Evolutionary conservation across 176 grass and related monocot genomes (phyloP).

Genomic region (Eleusine coracana): DNA sequence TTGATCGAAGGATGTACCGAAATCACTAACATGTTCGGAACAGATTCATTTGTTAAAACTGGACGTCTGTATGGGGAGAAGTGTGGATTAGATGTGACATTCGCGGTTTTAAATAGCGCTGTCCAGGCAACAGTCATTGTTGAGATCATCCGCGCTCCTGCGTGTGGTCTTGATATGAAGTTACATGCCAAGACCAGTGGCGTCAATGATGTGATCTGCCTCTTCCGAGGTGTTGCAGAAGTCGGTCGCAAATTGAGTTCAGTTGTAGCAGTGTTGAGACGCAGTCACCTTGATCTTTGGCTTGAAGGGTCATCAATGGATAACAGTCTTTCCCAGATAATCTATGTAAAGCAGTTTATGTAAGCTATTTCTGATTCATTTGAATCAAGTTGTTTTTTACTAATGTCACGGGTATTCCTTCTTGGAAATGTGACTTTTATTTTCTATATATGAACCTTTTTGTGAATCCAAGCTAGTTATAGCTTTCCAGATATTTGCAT

Average conservation of each 20-base stretch:
- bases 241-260: slow-evolving; percentile 2
- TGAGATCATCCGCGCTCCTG: slow-evolving; percentile 29
- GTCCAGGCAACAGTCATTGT: slow-evolving; percentile 33
- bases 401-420: too few species aligned
- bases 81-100: slow-evolving; percentile 41
- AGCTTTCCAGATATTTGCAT: too few species aligned
- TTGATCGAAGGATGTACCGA: slow-evolving; percentile 40
- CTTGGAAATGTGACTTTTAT: too few species aligned
- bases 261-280: not conserved
- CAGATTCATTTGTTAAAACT: not conserved
- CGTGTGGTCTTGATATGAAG: slow-evolving; percentile 14
- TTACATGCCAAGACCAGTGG: slow-evolving; percentile 37
- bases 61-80: slow-evolving; percentile 12
- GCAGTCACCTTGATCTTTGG: slow-evolving; percentile 34
- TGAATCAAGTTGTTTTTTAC: too few species aligned
- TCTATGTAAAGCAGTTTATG: too few species aligned
- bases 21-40: not conserved
- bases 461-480: too few species aligned
- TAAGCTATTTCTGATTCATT: too few species aligned
- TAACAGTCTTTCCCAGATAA: not conserved
- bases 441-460: too few species aligned
- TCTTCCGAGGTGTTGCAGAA: slow-evolving; percentile 17
- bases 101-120: not conserved
- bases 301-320: not conserved
- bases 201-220: slow-evolving; percentile 13